Evolutionary conservation across 2,329 filamentous ascomycete species (phyloP), one percentile per base, ranked within the genome.

Genomic region (Fusarium nisikadoi): DNA sequence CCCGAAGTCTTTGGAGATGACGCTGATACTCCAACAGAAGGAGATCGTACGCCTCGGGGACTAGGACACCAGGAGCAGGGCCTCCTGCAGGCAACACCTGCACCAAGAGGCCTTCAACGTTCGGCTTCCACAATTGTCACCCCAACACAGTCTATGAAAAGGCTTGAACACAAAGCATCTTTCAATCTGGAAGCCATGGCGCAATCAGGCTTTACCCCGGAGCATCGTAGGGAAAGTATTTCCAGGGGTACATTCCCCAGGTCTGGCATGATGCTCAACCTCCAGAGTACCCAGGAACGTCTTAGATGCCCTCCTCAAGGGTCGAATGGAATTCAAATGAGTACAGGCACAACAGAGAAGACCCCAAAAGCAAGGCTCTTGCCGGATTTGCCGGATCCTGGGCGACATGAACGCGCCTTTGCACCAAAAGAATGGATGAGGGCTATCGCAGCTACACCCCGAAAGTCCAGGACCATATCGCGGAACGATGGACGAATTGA

Each of bases 201-300:
- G 19, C 64, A 62, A 33, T 74, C 72, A 6, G 76, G 75, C 13
- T 76, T 77, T 14, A 76, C 76, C 14, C 75, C 75, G 8, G 57
- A 65, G 35, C 65, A 72, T 23, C 27, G 27, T 11, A 65, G 53
- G n/a, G 61, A 59, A 25, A 39, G 38, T 6, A 23, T 35, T 27
- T n/a, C 43, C 9, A 49, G 36, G 13, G 43, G 52, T 10, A 50
- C 43, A 14, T 61, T 65, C 17, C 50, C 73, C 35, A 46, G 61
- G 20, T 72, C 68, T 31, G 53, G 54, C 17, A 62, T 69, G 33
- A 65, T 75, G 65, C 63, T 71, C 7, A 54, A 63, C 27, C 53
- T 76, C 20, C 58, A 60, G n/a, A 54, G 70, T 25, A 72, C 70
- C 11, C 56, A 71, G 45, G 31, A 43, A 17, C 70, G 70, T 20